These are phyloP conservation scores for Monosporascus sp. DNA, from an alignment of 2,329 filamentous ascomycete genomes.

Conservation along the genomic window DNA sequence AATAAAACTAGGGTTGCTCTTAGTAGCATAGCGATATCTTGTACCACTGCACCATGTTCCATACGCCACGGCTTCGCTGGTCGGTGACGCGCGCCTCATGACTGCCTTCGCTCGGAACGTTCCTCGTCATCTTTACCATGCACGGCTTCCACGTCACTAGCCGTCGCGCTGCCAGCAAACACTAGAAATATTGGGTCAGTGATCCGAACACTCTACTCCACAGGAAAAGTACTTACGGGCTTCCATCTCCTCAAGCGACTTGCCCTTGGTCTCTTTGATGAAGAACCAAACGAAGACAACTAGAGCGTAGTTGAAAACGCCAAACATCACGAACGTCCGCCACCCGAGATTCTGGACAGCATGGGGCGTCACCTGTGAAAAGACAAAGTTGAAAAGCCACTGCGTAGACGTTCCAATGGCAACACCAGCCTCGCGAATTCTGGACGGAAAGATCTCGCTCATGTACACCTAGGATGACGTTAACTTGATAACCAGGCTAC, in stretches of 20 bases:
- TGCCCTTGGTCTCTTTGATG: neutral
- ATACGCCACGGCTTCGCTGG: no score
- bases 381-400: conserved; percentile 46
- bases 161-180: no score
- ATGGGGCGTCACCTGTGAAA: conserved; percentile 41
- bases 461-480: neutral
- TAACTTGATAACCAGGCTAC: no score
- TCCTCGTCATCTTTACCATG: no score
- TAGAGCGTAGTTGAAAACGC: neutral
- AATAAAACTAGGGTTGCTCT: no score
- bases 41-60: no score
- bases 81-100: no score
- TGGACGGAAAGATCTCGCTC: conserved; percentile 37
- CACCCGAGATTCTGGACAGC: conserved; percentile 42
- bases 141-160: no score
- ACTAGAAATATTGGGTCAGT: no score
- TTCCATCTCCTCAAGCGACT: neutral
- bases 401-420: conserved; percentile 40
- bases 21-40: no score
- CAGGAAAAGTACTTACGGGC: neutral
- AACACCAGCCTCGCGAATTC: conserved; percentile 42
- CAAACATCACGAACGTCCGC: conserved; percentile 39
- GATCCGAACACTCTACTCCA: no score
- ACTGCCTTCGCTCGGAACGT: no score
- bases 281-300: neutral